Evolutionary conservation across 2,329 filamentous ascomycete species (phyloP).

Genomic region (Pseudocercospora pini-densiflorae): DNA sequence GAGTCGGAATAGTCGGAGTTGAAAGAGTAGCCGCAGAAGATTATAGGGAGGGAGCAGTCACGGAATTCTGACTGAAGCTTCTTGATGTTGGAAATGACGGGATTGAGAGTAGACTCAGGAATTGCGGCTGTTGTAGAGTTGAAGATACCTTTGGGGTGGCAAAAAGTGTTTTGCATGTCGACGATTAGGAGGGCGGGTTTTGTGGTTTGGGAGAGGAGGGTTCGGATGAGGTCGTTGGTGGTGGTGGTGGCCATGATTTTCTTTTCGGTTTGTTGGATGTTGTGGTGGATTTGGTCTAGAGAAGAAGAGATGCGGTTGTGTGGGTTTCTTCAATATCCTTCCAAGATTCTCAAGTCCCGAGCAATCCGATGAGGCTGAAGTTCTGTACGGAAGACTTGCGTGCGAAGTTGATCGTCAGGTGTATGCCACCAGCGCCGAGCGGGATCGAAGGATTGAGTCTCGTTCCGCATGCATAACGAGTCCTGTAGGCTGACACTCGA

Average conservation of each 20-base stretch:
- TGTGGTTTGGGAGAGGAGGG: not conserved
- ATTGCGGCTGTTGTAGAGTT: not conserved
- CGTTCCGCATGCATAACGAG: too few species aligned
- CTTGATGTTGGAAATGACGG: not conserved
- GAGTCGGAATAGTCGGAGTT: not conserved
- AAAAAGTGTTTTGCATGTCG: slow-evolving; percentile 4
- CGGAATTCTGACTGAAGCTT: not conserved
- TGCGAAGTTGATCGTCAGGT: too few species aligned
- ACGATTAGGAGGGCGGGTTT: slow-evolving; percentile 5
- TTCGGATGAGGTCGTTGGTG: not conserved
- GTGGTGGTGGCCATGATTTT: not conserved
- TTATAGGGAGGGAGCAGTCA: not conserved
- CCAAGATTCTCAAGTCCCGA: too few species aligned
- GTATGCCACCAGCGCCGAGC: too few species aligned
- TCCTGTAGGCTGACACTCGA: too few species aligned
- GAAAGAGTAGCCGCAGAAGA: not conserved
- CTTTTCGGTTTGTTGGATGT: too few species aligned
- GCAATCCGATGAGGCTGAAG: too few species aligned
- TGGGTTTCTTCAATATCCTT: too few species aligned
- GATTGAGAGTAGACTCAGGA: not conserved
- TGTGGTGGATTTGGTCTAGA: too few species aligned
- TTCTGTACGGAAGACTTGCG: too few species aligned
- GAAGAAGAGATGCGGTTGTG: too few species aligned
- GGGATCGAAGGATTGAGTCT: too few species aligned
- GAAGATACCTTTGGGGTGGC: not conserved